Conservation (phyloP, 2,329 filamentous ascomycete species). For the Sclerotinia sclerotiorum region DNA sequence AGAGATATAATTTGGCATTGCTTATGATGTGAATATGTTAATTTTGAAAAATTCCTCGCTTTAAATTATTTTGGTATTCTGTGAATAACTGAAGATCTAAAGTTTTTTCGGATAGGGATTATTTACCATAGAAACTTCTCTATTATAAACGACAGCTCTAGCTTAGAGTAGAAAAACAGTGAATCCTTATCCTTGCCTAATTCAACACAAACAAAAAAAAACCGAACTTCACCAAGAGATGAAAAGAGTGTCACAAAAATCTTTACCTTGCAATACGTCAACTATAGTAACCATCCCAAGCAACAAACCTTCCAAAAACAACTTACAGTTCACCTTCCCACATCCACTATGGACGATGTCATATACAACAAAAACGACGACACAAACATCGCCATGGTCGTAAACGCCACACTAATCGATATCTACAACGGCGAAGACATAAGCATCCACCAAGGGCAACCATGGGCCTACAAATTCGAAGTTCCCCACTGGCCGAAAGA, state of each 20-base stretch:
- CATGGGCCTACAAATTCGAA: slow-evolving; percentile 11
- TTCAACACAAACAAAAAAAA: background rate
- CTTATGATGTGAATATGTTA: background rate
- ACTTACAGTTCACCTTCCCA: background rate
- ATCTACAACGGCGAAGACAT: slow-evolving; percentile 13
- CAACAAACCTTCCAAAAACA: background rate
- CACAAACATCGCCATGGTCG: slow-evolving; percentile 12
- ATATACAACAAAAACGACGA: slow-evolving; percentile 18
- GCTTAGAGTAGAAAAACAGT: background rate
- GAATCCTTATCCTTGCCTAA: background rate
- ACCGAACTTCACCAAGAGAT: background rate
- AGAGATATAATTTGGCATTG: background rate
- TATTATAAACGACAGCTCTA: background rate
- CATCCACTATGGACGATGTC: background rate
- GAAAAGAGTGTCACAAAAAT: background rate
- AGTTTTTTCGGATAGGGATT: background rate
- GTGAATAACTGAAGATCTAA: background rate
- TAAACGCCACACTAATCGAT: slow-evolving; percentile 18
- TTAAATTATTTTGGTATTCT: background rate
- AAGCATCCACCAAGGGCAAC: slow-evolving; percentile 4
- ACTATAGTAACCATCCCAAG: background rate
- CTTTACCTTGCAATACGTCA: background rate
- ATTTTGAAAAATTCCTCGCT: background rate
- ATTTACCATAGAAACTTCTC: background rate
- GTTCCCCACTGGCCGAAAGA: slow-evolving; percentile 8